phyloP scores from a whole-genome alignment of 176 grass and related monocot species.

The Oryza officinalis region DNA sequence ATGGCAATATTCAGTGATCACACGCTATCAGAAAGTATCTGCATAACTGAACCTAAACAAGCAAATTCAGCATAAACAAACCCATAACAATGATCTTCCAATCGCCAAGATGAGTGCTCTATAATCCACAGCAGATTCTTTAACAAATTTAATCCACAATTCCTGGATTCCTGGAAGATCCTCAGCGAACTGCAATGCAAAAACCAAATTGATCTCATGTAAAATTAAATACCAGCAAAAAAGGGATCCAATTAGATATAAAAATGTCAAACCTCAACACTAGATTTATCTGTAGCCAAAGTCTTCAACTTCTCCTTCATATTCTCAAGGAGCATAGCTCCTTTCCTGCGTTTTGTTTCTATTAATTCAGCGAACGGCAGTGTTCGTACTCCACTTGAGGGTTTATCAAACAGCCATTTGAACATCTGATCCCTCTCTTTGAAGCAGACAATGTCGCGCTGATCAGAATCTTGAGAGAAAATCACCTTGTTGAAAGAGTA shows the following conservation, averaged over 20 bases:
- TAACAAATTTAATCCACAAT: constrained; percentile 28
- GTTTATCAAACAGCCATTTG: constrained; percentile 40
- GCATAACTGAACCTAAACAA: not conserved
- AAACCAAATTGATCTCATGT: not conserved
- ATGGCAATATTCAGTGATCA: not conserved
- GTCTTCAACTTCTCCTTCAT: constrained; percentile 34
- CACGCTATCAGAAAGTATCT: constrained; percentile 4
- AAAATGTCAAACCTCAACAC: constrained; percentile 17
- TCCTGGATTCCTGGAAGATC: constrained; percentile 29
- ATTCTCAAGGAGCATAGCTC: constrained; percentile 9
- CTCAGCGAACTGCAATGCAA: constrained; percentile 29
- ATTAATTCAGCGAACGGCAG: not conserved
- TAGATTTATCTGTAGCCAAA: constrained; percentile 31
- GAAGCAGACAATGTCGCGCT: constrained; percentile 18
- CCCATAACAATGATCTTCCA: constrained; percentile 40
- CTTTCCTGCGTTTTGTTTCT: not conserved
- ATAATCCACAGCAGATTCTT: constrained; percentile 28
- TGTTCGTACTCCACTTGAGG: constrained; percentile 25
- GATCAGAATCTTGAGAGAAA: constrained; percentile 25
- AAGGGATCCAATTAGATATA: not conserved
- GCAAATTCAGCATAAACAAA: constrained; percentile 21
- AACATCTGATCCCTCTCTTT: not conserved
- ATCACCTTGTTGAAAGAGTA: not conserved
- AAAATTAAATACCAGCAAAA: not conserved
- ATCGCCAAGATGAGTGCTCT: constrained; percentile 11